Conservation (phyloP, 2,329 filamentous ascomycete species). For the Talaromyces amestolkiae region DNA sequence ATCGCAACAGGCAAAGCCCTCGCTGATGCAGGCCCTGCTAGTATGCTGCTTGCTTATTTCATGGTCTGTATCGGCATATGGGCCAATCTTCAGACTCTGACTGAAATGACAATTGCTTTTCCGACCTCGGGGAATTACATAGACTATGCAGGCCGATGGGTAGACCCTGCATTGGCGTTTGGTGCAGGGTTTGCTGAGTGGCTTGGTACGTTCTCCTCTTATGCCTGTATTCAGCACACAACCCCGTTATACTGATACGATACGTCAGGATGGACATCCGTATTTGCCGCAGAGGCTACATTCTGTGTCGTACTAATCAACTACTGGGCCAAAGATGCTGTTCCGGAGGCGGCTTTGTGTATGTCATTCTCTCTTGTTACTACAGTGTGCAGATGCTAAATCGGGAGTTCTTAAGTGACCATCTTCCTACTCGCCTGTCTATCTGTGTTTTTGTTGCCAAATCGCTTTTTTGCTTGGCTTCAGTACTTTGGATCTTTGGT, state of each 20-base stretch:
- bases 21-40: neutral
- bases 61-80: neutral
- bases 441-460: neutral
- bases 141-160: constrained; percentile 6
- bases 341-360: neutral
- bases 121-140: constrained; percentile 2
- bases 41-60: neutral
- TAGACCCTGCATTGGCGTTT: constrained; percentile 11
- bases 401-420: neutral
- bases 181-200: neutral
- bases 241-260: neutral
- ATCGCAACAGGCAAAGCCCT: neutral
- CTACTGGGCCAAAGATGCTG: neutral
- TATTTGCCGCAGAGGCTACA: neutral
- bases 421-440: neutral
- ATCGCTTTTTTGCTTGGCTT: constrained; percentile 34
- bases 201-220: constrained; percentile 19
- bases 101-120: neutral
- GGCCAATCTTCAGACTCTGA: neutral
- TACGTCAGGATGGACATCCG: neutral
- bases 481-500: constrained; percentile 39
- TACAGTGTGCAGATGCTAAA: neutral
- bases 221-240: too few species aligned
- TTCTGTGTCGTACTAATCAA: neutral
- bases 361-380: neutral